These are phyloP conservation scores for Furcasterigmium furcatum DNA, from an alignment of 2,329 filamentous ascomycete genomes.

Conservation along the genomic window DNA sequence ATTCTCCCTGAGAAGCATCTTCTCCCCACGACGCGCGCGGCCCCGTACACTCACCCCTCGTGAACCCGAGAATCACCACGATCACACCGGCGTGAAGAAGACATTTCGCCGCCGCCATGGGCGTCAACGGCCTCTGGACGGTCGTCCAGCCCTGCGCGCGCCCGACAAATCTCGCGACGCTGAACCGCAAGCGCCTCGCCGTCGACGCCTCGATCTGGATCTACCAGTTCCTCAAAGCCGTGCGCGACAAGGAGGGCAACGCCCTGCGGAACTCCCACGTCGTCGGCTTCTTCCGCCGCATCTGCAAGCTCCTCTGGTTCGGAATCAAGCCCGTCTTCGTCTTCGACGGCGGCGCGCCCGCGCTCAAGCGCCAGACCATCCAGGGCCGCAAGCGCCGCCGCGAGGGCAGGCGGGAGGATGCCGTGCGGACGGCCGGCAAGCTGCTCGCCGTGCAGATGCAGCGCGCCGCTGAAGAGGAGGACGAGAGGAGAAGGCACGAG, in stretches of 20 bases:
- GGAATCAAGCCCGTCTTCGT: slow-evolving; percentile 97
- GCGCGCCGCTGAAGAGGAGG: slow-evolving; percentile 81
- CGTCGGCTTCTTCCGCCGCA: slow-evolving; percentile 95
- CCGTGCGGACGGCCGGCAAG: slow-evolving; percentile 84
- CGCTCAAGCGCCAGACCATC: slow-evolving; percentile 89
- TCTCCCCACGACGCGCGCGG: not conserved
- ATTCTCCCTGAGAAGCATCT: slow-evolving; percentile 8
- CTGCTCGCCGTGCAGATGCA: slow-evolving; percentile 94
- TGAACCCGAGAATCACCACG: slow-evolving; percentile 5
- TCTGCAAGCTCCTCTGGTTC: slow-evolving; percentile 96
- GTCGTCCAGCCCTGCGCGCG: slow-evolving; percentile 93
- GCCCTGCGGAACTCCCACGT: slow-evolving; percentile 93
- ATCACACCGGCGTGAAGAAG: not conserved
- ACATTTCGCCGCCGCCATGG: slow-evolving; percentile 59
- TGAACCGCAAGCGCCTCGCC: slow-evolving; percentile 93
- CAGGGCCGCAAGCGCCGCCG: slow-evolving; percentile 71
- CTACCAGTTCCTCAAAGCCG: slow-evolving; percentile 98
- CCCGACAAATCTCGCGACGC: slow-evolving; percentile 91
- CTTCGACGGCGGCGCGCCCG: slow-evolving; percentile 92
- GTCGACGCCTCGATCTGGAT: slow-evolving; percentile 99
- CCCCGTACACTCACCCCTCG: slow-evolving; percentile 2
- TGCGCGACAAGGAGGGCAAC: slow-evolving; percentile 97
- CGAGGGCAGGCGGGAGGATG: slow-evolving; percentile 91
- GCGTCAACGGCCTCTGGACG: slow-evolving; percentile 97
- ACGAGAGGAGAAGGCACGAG: slow-evolving; percentile 54